phyloP scores from a whole-genome alignment of 1,284 basidiomycete genomes.

The Chalciporus sp. region DNA sequence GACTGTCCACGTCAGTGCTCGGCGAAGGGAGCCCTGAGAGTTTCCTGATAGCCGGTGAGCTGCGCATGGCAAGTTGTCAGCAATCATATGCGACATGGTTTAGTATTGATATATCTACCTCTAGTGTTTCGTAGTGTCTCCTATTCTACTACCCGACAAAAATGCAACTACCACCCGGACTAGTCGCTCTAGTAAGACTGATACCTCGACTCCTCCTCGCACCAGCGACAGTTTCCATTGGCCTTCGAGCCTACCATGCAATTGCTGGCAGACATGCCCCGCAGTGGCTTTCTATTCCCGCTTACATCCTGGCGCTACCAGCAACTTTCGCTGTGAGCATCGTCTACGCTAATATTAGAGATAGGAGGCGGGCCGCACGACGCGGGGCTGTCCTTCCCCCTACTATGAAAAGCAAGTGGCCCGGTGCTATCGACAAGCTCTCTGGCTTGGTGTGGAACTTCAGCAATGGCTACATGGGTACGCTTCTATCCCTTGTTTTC shows the following conservation, averaged over 20 bases:
- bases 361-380: constrained; percentile 31
- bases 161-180: constrained; percentile 34
- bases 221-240: constrained; percentile 19
- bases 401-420: constrained; percentile 29
- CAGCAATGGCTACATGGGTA: constrained; percentile 37
- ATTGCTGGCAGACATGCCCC: constrained; percentile 6
- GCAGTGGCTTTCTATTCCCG: constrained; percentile 15
- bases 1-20: no score
- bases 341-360: constrained; percentile 20
- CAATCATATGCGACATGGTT: no score
- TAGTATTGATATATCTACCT: no score
- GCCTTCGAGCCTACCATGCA: constrained; percentile 9
- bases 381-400: constrained; percentile 38
- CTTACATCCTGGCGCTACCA: constrained; percentile 36
- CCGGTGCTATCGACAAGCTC: constrained; percentile 36
- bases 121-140: no score
- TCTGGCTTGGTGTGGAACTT: constrained; percentile 28
- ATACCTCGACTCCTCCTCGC: constrained; percentile 27
- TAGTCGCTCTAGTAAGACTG: constrained; percentile 27
- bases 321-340: constrained; percentile 23
- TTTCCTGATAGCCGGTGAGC: no score
- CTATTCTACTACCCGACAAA: no score
- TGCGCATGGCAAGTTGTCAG: no score
- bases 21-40: no score
- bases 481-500: not conserved